Conservation (phyloP, 257 asterid genomes). For the Forsythia suspensa region DNA sequence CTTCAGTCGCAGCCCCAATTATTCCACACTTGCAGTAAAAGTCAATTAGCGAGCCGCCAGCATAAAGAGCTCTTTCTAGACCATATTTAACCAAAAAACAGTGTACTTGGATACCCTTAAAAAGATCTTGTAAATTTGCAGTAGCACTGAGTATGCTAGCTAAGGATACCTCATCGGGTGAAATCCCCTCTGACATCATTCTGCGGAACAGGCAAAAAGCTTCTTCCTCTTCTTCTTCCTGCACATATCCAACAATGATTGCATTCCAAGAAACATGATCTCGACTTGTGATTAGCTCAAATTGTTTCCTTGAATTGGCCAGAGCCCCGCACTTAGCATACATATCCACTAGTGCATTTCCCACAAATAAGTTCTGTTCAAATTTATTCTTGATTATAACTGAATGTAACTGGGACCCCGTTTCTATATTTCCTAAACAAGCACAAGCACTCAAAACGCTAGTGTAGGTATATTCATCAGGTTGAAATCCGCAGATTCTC, state of each 20-base stretch:
- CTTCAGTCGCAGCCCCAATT: conserved; percentile 48
- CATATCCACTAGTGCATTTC: conserved; percentile 88
- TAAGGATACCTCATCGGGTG: conserved; percentile 85
- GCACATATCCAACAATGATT: conserved; percentile 80
- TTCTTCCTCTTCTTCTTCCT: conserved; percentile 60
- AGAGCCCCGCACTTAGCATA: conserved; percentile 80
- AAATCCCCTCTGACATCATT: conserved; percentile 54
- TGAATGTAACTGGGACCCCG: conserved; percentile 74
- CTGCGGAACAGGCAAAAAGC: conserved; percentile 63
- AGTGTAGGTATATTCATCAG: conserved; percentile 83
- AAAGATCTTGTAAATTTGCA: conserved; percentile 52
- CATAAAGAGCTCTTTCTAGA: conserved; percentile 61
- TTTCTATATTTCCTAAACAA: conserved; percentile 45
- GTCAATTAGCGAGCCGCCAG: conserved; percentile 86
- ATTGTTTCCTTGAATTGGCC: conserved; percentile 53
- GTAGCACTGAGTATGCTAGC: conserved; percentile 81
- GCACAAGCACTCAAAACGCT: conserved; percentile 88
- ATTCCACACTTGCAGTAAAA: conserved; percentile 87
- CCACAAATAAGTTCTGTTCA: conserved; percentile 62
- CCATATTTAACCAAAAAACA: conserved; percentile 67
- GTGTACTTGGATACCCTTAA: conserved; percentile 72
- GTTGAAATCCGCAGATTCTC: conserved; percentile 51
- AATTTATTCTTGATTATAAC: conserved; percentile 57
- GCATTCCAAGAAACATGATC: conserved; percentile 93
- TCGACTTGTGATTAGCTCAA: conserved; percentile 51